Evolutionary conservation across 192 early-diverging fungal species (phyloP), one percentile per base, ranked within the genome.

Genomic region (Chytriomyces sp.): DNA sequence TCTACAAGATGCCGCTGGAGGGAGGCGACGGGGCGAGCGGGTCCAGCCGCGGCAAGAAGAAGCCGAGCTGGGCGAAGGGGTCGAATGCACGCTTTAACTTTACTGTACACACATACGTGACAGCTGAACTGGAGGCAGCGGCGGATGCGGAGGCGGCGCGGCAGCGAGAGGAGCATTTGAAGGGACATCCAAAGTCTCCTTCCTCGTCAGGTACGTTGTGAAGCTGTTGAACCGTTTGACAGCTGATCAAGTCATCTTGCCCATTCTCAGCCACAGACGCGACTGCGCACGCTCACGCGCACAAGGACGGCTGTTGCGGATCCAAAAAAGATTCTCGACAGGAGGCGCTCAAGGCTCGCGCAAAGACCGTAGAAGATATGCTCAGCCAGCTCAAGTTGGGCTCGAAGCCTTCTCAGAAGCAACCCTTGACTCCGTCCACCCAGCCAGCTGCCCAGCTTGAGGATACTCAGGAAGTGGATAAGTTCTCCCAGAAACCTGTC

Each of bases 41-140:
- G 44, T 49, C 44, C 44, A 14, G 2, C 22, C 41, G 19, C 10
- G 12, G 28, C 26, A 19, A 14, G 3, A 44, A 66, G 8, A 31
- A 57, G 25, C 74, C 74, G 17, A 41, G 65, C 22, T 86, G 82
- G 82, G 33, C 60, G 8, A 76, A 78, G 39, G 85, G 85, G 14
- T 65, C 74, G 6, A 84, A 84, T 39, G 85, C 85, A 10, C 72
- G 65, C 14, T 82, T 86, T 59, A 83, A 86, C 73, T 86, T 77
- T 70, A 73, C 53, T 14, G 80, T 74, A 5, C 70, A 61, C 59
- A 64, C 80, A 2, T 86, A 84, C 66, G 66, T 77, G 5, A 32
- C 80, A 8, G 57, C 58, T n/a, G 64, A 73, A 3, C 34, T 64
- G n/a, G 65, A 76, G 26, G 54, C 64, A 4, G 64, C 74, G 12